Evolutionary conservation across 1,284 basidiomycete species (phyloP), one percentile per base, ranked within the genome.

Genomic region (Prillingera fragicola): DNA sequence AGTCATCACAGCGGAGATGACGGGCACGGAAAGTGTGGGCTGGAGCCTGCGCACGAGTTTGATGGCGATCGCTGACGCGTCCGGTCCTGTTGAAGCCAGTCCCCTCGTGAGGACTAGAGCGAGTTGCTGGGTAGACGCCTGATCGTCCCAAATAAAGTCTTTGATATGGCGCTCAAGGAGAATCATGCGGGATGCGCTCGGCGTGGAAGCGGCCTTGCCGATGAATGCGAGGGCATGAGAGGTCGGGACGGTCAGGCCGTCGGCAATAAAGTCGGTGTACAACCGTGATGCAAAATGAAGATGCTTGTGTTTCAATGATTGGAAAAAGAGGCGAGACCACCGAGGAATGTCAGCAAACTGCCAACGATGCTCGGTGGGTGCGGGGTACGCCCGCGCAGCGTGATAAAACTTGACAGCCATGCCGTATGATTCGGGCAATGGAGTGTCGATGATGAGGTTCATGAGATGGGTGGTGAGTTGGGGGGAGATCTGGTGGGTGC

Each of bases 111-210:
- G 22, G 8, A 61, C 56, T 8, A 26, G 15, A n/a, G 63, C 51
- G 13, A 67, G 45, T 0, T 45, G 39, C 1, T 42, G 35, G 4
- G 33, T 21, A 7, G 35, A 29, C 36, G 37, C 39, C 9, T 44
- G 40, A 4, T 52, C 45, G n/a, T 52, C 29, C 48, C 55, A 62
- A 1, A 62, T 41, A 24, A 58, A 62, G 46, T 67, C 66, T 23
- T 59, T 60, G 48, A 69, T 45, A 45, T 69, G 59, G 7, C 66
- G 50, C 25, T 69, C 65, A 9, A 69, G 54, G 8, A 69, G 52
- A 22, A 65, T 49, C 6, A 51, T 41, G 35, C 59, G 50, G 5
- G 62, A 62, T 6, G 50, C 36, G 33, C 27, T 49, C 4, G 43
- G 26, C 8, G 43, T 52, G 17, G 25, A 33, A 2, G 53, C 58